Evolutionary conservation across 2,329 filamentous ascomycete species (phyloP), one percentile per base, ranked within the genome.

Genomic region (Apiospora kogelbergensis): DNA sequence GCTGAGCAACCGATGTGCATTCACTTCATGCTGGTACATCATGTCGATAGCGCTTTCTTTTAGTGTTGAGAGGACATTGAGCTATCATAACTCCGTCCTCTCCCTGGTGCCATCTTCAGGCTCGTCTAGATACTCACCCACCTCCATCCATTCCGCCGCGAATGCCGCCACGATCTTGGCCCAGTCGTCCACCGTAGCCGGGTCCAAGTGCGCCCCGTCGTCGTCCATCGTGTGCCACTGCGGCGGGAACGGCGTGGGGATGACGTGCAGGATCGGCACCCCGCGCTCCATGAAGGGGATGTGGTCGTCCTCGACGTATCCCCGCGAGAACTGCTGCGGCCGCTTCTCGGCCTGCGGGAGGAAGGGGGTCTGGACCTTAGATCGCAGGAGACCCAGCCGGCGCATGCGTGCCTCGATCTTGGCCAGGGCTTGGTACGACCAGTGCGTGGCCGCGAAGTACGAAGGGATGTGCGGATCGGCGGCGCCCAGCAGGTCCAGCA

Each of bases 181-280:
- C 96, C 96, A 99, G 79, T 99, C 96, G 74, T 92, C 88, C 44
- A 95, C 88, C 0, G 93, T 95, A 10, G 88, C 84, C 73, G 91
- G 83, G 79, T 99, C 94, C 68, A 99, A 81, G 80, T 98, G 92
- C 73, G 91, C 90, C 1, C 89, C 95, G 74, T 97, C 91, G 77
- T 99, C 96, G 0, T 90, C 83, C 75, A 94, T 89, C 1, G 85
- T 91, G 81, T 99, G 96, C 96, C 96, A 99, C 1, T 97, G 92
- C 0, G 73, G 63, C 0, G 95, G 95, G 77, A 98, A 98, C 0
- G 91, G 91, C 4, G 84, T 86, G 0, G 95, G 94, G 69, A 99
- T 98, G 33, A 99, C 80, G 81, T 99, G 96, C 69, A 99, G 80
- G 20, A 98, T 86, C 37, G 97, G 91, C 0, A 98, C 95, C 1